These are phyloP conservation scores for Ocimum tenuiflorum DNA, from an alignment of 257 asterid genomes.

Conservation along the genomic window DNA sequence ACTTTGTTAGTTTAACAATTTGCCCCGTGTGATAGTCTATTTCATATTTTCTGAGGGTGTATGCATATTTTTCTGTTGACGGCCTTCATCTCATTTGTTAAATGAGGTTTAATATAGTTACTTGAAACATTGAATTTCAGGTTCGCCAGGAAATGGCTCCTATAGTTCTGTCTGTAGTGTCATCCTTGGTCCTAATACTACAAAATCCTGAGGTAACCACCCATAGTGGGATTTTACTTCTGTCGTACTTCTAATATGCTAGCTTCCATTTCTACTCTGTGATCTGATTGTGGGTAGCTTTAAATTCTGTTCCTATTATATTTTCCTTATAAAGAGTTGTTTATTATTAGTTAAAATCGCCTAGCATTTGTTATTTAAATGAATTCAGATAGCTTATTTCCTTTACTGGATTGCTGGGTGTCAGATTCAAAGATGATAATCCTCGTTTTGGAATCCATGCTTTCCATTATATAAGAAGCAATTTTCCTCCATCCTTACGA, in stretches of 20 bases:
- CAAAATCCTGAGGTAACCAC: slow-evolving; percentile 78
- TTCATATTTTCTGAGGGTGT: background rate
- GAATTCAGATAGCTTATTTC: background rate
- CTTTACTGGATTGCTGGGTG: background rate
- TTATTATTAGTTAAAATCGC: no score
- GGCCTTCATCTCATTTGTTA: background rate
- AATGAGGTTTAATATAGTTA: slow-evolving; percentile 8
- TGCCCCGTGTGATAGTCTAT: background rate
- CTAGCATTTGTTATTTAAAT: no score
- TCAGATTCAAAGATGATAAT: background rate
- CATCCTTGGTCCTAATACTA: slow-evolving; percentile 81
- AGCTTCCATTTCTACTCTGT: background rate
- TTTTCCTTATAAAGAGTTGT: no score
- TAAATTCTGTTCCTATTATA: background rate
- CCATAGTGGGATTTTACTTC: background rate
- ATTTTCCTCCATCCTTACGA: background rate
- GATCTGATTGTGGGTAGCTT: background rate
- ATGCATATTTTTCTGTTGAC: background rate
- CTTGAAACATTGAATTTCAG: slow-evolving; percentile 36
- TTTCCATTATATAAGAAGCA: background rate
- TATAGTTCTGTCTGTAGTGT: slow-evolving; percentile 57
- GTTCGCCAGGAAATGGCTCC: slow-evolving; percentile 85
- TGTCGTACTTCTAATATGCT: background rate
- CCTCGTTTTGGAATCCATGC: background rate
- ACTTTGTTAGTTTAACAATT: no score